Conservation (phyloP, 345 rosid species). For the Camelina hispida region DNA sequence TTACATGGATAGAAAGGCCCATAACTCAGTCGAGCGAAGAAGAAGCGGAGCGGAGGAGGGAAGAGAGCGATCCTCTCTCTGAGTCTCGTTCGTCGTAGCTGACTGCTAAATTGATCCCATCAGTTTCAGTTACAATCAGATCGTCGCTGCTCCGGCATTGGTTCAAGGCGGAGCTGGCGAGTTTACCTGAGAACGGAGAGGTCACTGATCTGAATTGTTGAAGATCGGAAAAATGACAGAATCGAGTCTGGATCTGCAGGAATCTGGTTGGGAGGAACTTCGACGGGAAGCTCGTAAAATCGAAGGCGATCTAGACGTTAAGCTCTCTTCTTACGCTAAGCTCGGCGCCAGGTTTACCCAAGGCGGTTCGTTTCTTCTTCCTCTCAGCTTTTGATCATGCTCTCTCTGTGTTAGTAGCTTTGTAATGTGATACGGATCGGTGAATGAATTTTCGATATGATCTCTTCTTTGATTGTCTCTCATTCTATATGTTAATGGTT, state of each 20-base stretch:
- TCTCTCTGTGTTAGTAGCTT: constrained; percentile 14
- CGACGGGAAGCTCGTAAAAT: constrained; percentile 90
- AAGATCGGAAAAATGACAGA: constrained; percentile 68
- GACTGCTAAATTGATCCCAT: neutral
- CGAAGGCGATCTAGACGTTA: constrained; percentile 98
- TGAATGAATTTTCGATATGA: neutral
- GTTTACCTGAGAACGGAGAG: constrained; percentile 18
- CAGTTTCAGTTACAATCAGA: constrained; percentile 13
- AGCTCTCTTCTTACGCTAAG: constrained; percentile 97
- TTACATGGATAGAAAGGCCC: neutral
- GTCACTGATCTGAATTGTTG: constrained; percentile 33
- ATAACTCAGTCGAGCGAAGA: constrained; percentile 5
- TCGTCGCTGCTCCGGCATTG: constrained; percentile 36
- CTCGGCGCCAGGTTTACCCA: constrained; percentile 92
- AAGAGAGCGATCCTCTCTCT: constrained; percentile 16
- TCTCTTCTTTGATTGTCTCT: constrained; percentile 14
- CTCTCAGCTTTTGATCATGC: constrained; percentile 34
- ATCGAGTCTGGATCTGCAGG: constrained; percentile 79
- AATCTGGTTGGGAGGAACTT: constrained; percentile 97
- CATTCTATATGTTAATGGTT: constrained; percentile 5
- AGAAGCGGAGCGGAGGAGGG: constrained; percentile 26
- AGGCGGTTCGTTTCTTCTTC: constrained; percentile 58
- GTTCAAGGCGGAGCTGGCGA: constrained; percentile 28
- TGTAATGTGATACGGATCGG: constrained; percentile 30
- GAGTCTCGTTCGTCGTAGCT: neutral